Percentiles rank a stretch among this genome's conserved stretches.
Conservation (phyloP, 2,329 filamentous ascomycete genomes). For the Colletotrichum camelliae region DNA sequence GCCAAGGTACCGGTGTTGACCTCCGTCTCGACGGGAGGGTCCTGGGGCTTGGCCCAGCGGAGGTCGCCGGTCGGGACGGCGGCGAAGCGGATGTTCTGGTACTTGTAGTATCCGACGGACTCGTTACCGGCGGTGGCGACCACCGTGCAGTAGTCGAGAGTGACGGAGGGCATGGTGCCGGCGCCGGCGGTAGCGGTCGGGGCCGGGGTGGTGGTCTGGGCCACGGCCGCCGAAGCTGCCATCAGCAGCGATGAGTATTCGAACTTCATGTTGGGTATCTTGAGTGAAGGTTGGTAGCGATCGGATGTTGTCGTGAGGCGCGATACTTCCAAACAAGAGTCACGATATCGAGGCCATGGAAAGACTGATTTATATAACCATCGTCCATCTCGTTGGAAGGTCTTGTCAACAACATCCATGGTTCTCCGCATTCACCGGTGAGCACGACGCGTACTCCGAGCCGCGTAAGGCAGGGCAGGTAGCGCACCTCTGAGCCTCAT, state of each 20-base stretch:
- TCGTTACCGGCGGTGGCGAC: neutral
- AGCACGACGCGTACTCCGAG: neutral
- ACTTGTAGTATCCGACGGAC: conserved; percentile 15
- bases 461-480: neutral
- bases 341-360: neutral
- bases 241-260: neutral
- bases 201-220: neutral
- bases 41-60: conserved; percentile 14
- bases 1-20: neutral
- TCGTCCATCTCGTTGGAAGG: neutral
- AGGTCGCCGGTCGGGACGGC: conserved; percentile 26
- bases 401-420: neutral
- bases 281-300: neutral
- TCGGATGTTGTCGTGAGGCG: neutral
- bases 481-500: neutral
- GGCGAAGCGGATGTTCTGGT: conserved; percentile 31
- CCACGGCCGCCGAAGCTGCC: neutral
- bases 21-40: neutral
- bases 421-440: neutral
- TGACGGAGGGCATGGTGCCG: neutral
- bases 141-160: conserved; percentile 2
- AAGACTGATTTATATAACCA: neutral
- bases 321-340: neutral
- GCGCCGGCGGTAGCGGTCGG: neutral
- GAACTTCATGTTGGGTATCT: neutral